A percentile compares a stretch with the other conserved stretches of the same genome.
phyloP scores from a whole-genome alignment of 192 early-diverging fungal species.

The Phycomyces blakesleeanus region DNA sequence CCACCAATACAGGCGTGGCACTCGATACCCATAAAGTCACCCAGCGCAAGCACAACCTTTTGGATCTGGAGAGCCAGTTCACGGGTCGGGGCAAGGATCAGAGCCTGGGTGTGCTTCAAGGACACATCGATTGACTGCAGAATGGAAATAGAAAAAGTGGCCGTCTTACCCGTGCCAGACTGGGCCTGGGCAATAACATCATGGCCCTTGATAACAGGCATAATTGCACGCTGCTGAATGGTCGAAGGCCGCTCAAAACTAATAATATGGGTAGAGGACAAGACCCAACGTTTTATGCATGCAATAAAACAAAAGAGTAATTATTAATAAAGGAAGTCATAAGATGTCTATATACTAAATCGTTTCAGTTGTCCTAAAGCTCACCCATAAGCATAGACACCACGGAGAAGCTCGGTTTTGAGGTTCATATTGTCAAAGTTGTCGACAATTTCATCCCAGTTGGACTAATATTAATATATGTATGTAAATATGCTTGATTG shows the following conservation, averaged over 20 bases:
- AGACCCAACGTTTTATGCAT: too few relatives aligned
- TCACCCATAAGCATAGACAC: constrained; percentile 96
- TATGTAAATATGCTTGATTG: background rate
- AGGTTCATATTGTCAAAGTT: constrained; percentile 97
- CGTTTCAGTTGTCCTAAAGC: constrained; percentile 12
- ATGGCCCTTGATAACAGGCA: constrained; percentile 90
- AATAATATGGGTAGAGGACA: too few relatives aligned
- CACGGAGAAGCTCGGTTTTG: constrained; percentile 85
- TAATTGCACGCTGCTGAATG: constrained; percentile 95
- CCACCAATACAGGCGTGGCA: constrained; percentile 98
- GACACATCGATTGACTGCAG: constrained; percentile 87
- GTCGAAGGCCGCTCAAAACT: constrained; percentile 96
- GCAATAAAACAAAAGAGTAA: too few relatives aligned
- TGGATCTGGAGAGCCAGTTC: constrained; percentile 98
- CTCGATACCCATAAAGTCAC: constrained; percentile 92
- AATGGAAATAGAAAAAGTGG: constrained; percentile 99
- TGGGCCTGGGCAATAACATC: constrained; percentile 99
- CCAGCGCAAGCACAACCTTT: constrained; percentile 91
- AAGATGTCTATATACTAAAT: background rate
- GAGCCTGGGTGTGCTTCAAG: constrained; percentile 83
- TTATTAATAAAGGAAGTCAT: too few relatives aligned
- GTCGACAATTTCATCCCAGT: constrained; percentile 92
- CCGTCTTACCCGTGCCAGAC: constrained; percentile 99
- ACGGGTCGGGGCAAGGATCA: constrained; percentile 95
- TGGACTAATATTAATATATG: constrained; percentile 79